These are phyloP conservation scores for Ophioceras dolichostomum DNA, from an alignment of 2,329 filamentous ascomycete genomes.

Conservation along the genomic window DNA sequence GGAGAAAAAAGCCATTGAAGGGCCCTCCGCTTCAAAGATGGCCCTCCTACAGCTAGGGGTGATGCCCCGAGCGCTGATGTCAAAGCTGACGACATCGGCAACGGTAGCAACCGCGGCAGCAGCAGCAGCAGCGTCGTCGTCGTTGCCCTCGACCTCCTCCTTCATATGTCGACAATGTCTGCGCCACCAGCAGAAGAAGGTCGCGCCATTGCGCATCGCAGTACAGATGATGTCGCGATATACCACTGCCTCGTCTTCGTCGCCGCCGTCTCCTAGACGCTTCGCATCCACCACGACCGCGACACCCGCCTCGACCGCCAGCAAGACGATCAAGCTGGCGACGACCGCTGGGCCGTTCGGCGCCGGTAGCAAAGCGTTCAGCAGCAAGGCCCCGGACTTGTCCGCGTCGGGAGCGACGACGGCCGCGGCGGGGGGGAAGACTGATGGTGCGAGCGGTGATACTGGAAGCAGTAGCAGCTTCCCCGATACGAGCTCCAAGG, in stretches of 20 bases:
- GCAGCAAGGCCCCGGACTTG: slow-evolving; percentile 10
- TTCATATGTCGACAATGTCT: slow-evolving; percentile 38
- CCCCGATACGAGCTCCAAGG: slow-evolving; percentile 55
- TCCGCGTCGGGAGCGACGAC: slow-evolving; percentile 3
- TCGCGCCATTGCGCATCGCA: no score
- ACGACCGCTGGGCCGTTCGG: no score
- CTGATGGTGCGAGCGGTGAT: slow-evolving; percentile 11
- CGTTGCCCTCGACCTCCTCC: slow-evolving; percentile 17
- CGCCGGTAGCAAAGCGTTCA: slow-evolving; percentile 10
- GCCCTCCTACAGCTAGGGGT: no score
- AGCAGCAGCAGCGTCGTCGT: no score
- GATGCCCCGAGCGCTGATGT: slow-evolving; percentile 14
- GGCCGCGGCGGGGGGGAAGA: slow-evolving; percentile 6
- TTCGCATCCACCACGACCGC: not conserved
- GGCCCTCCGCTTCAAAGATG: no score
- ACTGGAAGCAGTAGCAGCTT: slow-evolving; percentile 23
- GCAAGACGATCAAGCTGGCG: no score
- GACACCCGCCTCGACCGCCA: not conserved
- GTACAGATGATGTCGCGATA: no score
- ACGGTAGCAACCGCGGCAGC: no score
- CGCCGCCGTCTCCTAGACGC: slow-evolving; percentile 5
- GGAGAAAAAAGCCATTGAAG: no score
- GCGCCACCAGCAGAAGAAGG: slow-evolving; percentile 14
- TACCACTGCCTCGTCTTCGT: no score
- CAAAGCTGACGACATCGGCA: no score